These are phyloP conservation scores for Luffa acutangula DNA, from an alignment of 306 rosid genomes.

Conservation along the genomic window DNA sequence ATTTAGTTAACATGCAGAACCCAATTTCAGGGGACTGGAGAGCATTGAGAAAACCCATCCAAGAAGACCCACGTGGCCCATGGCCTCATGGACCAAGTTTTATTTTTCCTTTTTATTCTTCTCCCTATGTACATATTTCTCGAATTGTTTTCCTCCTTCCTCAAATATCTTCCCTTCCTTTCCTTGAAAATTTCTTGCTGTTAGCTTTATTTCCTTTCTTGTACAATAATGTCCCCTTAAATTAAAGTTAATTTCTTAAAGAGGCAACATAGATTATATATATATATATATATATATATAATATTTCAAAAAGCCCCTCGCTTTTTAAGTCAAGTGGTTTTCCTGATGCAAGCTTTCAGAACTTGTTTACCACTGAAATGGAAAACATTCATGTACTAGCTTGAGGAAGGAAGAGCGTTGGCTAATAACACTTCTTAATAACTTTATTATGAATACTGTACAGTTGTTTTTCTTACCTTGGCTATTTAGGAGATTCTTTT, in stretches of 20 bases:
- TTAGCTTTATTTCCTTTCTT: background rate
- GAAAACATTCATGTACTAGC: background rate
- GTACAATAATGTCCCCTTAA: background rate
- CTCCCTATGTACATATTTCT: background rate
- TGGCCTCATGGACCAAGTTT: background rate
- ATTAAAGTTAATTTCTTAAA: background rate
- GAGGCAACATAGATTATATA: background rate
- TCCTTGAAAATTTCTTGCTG: background rate
- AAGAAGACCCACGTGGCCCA: background rate
- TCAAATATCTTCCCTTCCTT: background rate
- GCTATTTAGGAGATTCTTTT: background rate
- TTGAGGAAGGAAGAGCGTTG: background rate
- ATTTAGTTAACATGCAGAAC: background rate
- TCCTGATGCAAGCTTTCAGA: background rate
- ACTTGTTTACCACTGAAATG: background rate
- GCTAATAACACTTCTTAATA: background rate
- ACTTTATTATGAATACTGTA: background rate
- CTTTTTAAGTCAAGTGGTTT: background rate
- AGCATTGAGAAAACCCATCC: background rate
- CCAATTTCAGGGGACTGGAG: background rate
- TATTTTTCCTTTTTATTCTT: background rate
- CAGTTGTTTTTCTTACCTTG: background rate
- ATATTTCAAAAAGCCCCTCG: background rate
- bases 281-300: background rate
- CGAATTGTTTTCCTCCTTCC: background rate